These are phyloP conservation scores for Fraxinus floribunda DNA, from an alignment of 305 asterid species.

Conservation along the genomic window DNA sequence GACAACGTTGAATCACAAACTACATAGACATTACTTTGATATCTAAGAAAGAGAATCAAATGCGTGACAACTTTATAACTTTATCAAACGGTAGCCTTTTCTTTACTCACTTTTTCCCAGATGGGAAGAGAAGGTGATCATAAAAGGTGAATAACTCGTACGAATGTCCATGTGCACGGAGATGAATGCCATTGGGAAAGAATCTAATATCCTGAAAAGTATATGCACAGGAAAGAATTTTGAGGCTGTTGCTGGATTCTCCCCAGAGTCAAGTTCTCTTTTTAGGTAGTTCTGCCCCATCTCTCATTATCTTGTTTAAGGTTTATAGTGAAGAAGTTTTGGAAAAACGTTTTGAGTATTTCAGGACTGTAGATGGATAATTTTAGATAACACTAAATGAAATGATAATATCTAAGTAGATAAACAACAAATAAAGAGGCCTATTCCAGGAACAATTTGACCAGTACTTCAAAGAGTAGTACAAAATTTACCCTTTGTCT, in stretches of 20 bases:
- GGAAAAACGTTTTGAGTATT: slow-evolving; percentile 9
- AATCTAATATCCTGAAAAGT: slow-evolving; percentile 9
- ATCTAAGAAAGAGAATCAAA: not conserved
- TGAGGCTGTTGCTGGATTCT: slow-evolving; percentile 1
- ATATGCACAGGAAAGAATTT: not conserved
- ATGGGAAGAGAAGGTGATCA: not conserved
- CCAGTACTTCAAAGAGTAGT: slow-evolving; percentile 8
- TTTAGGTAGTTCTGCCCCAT: not conserved
- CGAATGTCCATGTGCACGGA: not conserved
- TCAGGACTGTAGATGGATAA: not conserved
- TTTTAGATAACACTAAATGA: slow-evolving; percentile 2
- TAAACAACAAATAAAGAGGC: slow-evolving; percentile 19
- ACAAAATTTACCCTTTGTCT: slow-evolving; percentile 51
- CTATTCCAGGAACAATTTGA: slow-evolving; percentile 11
- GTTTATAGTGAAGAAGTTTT: slow-evolving; percentile 13
- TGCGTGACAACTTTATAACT: not conserved
- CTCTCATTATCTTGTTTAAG: not conserved
- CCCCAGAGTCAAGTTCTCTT: not conserved
- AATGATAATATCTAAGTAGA: not conserved
- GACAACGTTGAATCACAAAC: not conserved
- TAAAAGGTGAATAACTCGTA: not conserved
- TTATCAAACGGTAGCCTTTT: not conserved
- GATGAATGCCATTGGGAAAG: not conserved
- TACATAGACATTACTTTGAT: not conserved
- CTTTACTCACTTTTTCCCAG: slow-evolving; percentile 5